Percentiles rank a stretch among this genome's conserved stretches.
phyloP scores from a whole-genome alignment of 2,329 filamentous ascomycete genomes.

The Penicillium occitanis region DNA sequence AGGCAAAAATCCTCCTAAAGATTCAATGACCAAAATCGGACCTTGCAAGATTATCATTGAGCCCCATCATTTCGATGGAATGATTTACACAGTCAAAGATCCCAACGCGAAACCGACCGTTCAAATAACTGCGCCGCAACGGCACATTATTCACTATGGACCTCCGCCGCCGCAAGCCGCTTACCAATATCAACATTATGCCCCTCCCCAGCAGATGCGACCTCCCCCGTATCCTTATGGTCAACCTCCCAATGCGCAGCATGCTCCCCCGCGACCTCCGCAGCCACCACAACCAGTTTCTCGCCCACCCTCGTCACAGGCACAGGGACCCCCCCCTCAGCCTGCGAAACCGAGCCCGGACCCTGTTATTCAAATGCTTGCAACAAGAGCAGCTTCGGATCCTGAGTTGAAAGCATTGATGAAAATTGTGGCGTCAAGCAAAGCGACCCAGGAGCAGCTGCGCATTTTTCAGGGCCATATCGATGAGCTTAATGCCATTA shows the following conservation, averaged over 20 bases:
- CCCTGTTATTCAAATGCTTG: conserved; percentile 54
- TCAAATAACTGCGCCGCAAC: conserved; percentile 41
- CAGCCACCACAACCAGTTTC: conserved; percentile 27
- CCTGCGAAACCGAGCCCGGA: conserved; percentile 48
- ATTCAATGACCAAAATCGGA: conserved; percentile 57
- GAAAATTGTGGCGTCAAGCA: conserved; percentile 52
- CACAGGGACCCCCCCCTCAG: conserved; percentile 32
- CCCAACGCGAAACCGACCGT: conserved; percentile 41
- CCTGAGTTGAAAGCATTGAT: conserved; percentile 52
- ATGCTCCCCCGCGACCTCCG: conserved; percentile 26
- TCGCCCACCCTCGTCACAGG: conserved; percentile 29
- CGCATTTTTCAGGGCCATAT: conserved; percentile 53
- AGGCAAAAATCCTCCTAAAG: conserved; percentile 50
- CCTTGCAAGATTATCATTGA: conserved; percentile 61
- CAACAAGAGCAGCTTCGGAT: conserved; percentile 51
- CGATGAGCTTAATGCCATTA: conserved; percentile 52
- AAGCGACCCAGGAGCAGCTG: conserved; percentile 50
- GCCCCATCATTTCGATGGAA: conserved; percentile 62
- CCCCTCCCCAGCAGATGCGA: conserved; percentile 31
- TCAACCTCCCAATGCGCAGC: conserved; percentile 28
- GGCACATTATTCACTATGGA: conserved; percentile 46
- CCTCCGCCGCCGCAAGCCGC: conserved; percentile 37
- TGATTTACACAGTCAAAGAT: conserved; percentile 57
- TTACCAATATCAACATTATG: conserved; percentile 45
- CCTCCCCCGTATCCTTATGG: conserved; percentile 28